These are phyloP conservation scores for Fusarium fracticaudum DNA, from an alignment of 2,329 filamentous ascomycete genomes.

Conservation along the genomic window DNA sequence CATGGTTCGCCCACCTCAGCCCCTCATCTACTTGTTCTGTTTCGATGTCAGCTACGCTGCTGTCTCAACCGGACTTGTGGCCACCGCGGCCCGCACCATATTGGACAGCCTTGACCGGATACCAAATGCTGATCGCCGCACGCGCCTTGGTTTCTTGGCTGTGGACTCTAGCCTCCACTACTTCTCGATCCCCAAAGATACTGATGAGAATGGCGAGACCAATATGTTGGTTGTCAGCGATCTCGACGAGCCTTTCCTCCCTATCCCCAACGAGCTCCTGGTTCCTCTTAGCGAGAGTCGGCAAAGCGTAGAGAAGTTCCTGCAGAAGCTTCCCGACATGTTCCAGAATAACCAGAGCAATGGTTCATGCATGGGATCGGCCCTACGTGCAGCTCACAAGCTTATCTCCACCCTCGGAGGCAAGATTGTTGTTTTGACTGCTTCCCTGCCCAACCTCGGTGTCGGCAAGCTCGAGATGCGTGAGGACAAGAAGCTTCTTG, in stretches of 20 bases:
- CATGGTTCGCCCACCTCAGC: constrained; percentile 97
- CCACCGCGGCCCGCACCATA: constrained; percentile 92
- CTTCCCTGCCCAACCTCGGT: constrained; percentile 89
- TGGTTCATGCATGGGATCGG: constrained; percentile 93
- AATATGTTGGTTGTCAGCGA: constrained; percentile 95
- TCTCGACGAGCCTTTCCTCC: constrained; percentile 94
- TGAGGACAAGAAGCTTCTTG: constrained; percentile 95
- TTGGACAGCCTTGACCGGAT: constrained; percentile 95
- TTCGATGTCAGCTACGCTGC: constrained; percentile 94
- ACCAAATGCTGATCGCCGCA: constrained; percentile 95
- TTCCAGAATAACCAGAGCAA: constrained; percentile 93
- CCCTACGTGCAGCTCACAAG: constrained; percentile 92
- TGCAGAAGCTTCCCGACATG: constrained; percentile 93
- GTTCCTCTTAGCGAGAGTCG: constrained; percentile 90
- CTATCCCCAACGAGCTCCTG: constrained; percentile 89
- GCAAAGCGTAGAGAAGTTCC: constrained; percentile 89
- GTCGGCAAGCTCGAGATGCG: constrained; percentile 91
- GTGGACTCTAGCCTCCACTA: constrained; percentile 96
- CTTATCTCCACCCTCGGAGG: constrained; percentile 93
- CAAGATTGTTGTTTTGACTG: constrained; percentile 91
- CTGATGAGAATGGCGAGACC: constrained; percentile 83
- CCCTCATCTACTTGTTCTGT: constrained; percentile 93
- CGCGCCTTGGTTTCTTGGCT: constrained; percentile 91
- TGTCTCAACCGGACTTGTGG: constrained; percentile 88
- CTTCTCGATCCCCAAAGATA: constrained; percentile 92